Percentiles rank a stretch among this genome's conserved stretches.
These are phyloP conservation scores for Sungouiella thailandica DNA, from an alignment of 805 yeast species.

Conservation along the genomic window DNA sequence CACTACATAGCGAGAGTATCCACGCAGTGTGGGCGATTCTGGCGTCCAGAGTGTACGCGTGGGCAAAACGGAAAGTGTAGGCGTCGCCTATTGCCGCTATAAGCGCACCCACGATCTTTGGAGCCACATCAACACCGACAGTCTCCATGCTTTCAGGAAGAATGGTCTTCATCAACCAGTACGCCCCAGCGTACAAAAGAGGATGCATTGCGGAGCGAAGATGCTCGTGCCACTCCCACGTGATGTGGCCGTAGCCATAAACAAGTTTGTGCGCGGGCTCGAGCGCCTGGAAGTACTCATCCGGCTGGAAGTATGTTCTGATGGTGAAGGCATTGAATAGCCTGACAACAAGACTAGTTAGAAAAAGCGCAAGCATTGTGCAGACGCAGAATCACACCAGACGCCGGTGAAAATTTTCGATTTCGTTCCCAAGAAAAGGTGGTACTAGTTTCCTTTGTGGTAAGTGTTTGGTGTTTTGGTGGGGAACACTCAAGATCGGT, in stretches of 20 bases:
- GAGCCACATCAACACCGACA: constrained; percentile 43
- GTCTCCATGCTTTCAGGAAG: constrained; percentile 6
- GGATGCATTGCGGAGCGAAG: constrained; percentile 82
- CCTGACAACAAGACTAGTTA: constrained; percentile 31
- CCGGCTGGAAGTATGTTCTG: constrained; percentile 88
- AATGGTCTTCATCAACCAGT: constrained; percentile 24
- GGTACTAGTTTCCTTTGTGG: too few species aligned
- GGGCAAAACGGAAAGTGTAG: constrained; percentile 46
- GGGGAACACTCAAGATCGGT: too few species aligned
- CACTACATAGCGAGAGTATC: constrained; percentile 50
- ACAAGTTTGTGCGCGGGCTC: constrained; percentile 84
- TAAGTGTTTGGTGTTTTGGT: too few species aligned
- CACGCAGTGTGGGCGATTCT: constrained; percentile 40
- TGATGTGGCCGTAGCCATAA: constrained; percentile 74
- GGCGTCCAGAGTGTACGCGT: constrained; percentile 28
- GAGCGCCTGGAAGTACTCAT: constrained; percentile 87
- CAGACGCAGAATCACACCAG: constrained; percentile 2
- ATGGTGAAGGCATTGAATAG: constrained; percentile 59
- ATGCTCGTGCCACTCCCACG: constrained; percentile 92
- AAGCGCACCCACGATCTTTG: constrained; percentile 65
- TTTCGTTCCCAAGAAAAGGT: not conserved
- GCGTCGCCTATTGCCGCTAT: constrained; percentile 72
- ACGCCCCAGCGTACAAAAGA: constrained; percentile 50
- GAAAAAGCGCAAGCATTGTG: constrained; percentile 21
- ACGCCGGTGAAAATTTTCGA: not conserved